These are phyloP conservation scores for Staphylotrichum longicolle DNA, from an alignment of 495 filamentous ascomycete species.

Conservation along the genomic window DNA sequence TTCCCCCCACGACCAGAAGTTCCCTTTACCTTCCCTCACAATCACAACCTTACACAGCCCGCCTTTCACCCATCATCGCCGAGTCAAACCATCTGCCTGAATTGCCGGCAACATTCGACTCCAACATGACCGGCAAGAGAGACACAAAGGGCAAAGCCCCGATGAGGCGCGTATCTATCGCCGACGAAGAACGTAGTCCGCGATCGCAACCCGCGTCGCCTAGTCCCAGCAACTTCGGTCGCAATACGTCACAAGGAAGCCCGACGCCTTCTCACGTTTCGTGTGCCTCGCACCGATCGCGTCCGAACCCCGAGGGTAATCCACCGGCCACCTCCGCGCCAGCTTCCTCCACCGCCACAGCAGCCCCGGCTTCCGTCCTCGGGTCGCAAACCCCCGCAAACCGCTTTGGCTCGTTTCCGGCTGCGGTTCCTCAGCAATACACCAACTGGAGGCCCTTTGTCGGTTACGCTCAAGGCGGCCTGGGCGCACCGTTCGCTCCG, in stretches of 20 bases:
- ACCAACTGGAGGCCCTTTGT: neutral
- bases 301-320: neutral
- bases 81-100: neutral
- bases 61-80: too few species aligned
- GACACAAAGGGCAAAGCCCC: conserved; percentile 4
- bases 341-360: neutral
- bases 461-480: neutral
- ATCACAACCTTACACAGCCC: conserved; percentile 6
- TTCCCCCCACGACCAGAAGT: too few species aligned
- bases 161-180: neutral
- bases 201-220: conserved; percentile 1
- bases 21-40: neutral
- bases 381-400: neutral
- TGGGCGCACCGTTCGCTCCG: neutral
- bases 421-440: neutral
- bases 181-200: neutral
- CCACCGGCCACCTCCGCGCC: neutral
- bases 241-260: conserved; percentile 3
- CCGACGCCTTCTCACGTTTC: conserved; percentile 6
- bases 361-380: neutral
- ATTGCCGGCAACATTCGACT: neutral
- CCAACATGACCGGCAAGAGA: conserved; percentile 3
- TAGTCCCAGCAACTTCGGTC: neutral
- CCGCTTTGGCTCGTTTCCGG: neutral
- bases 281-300: conserved; percentile 1